Conservation (phyloP, 306 rosid species). For the Neltuma alba region DNA sequence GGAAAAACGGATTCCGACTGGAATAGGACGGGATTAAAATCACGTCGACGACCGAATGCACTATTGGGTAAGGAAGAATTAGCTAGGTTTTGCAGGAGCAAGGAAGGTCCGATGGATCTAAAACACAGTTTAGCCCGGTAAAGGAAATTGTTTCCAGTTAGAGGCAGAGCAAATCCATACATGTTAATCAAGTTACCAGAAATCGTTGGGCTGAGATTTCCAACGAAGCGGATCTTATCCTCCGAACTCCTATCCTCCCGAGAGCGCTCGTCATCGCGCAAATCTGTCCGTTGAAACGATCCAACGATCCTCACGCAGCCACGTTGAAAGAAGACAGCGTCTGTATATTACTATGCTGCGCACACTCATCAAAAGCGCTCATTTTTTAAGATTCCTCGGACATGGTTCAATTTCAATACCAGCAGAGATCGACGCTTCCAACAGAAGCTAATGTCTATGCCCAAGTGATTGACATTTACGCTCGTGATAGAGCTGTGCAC, state of each 20-base stretch:
- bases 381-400: neutral
- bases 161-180: conserved; percentile 53
- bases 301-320: neutral
- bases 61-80: conserved; percentile 42
- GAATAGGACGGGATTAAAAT: conserved; percentile 1
- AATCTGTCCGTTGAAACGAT: neutral
- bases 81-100: conserved; percentile 39
- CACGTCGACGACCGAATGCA: conserved; percentile 23
- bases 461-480: conserved; percentile 44
- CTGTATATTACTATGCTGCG: conserved; percentile 10
- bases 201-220: conserved; percentile 19
- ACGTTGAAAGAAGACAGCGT: neutral
- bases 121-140: conserved; percentile 29
- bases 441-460: conserved; percentile 46
- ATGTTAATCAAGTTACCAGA: conserved; percentile 48
- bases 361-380: conserved; percentile 24
- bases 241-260: neutral
- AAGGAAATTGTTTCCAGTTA: conserved; percentile 30
- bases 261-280: neutral
- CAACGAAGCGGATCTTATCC: neutral
- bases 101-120: conserved; percentile 40
- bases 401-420: conserved; percentile 34
- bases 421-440: conserved; percentile 39
- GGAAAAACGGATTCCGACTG: conserved; percentile 19
- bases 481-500: conserved; percentile 51